These are phyloP conservation scores for Sporothrix sp. DNA, from an alignment of 2,329 filamentous ascomycete genomes.

Conservation along the genomic window DNA sequence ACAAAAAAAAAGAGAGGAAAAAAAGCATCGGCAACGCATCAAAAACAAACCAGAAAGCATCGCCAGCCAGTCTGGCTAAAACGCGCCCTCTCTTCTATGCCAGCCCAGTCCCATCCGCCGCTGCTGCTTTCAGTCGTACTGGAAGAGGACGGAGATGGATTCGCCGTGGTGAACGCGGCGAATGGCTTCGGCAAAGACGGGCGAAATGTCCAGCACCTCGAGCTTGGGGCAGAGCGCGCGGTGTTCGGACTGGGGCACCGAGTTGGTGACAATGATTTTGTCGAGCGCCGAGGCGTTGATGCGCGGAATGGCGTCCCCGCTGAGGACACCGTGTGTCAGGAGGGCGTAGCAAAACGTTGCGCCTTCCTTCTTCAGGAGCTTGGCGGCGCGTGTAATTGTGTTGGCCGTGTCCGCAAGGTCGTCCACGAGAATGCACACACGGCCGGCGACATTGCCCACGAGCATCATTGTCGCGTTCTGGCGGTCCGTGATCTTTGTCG, in stretches of 20 bases:
- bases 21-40: not conserved
- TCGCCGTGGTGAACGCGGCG: constrained; percentile 94
- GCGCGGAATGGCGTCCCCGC: constrained; percentile 85
- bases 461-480: constrained; percentile 79
- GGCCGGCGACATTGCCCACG: constrained; percentile 62
- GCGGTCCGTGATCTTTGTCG: constrained; percentile 62
- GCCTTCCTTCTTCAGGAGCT: constrained; percentile 91
- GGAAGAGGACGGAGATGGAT: constrained; percentile 92
- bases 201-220: constrained; percentile 82
- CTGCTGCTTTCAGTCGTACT: constrained; percentile 51
- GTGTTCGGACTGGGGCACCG: constrained; percentile 81
- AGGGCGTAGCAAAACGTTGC: constrained; percentile 87
- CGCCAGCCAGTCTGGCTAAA: too few relatives aligned
- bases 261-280: constrained; percentile 92
- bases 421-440: constrained; percentile 80
- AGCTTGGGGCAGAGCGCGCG: constrained; percentile 70
- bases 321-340: constrained; percentile 89
- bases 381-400: constrained; percentile 91
- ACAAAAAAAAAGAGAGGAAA: not conserved
- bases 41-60: not conserved
- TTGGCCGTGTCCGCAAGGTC: constrained; percentile 94
- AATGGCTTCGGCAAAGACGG: constrained; percentile 91
- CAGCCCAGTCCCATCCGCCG: too few relatives aligned
- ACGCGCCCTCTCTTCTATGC: too few relatives aligned
- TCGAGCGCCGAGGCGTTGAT: constrained; percentile 91